These are phyloP conservation scores for Chamaecrista fasciculata DNA, from an alignment of 306 rosid species.

Conservation along the genomic window DNA sequence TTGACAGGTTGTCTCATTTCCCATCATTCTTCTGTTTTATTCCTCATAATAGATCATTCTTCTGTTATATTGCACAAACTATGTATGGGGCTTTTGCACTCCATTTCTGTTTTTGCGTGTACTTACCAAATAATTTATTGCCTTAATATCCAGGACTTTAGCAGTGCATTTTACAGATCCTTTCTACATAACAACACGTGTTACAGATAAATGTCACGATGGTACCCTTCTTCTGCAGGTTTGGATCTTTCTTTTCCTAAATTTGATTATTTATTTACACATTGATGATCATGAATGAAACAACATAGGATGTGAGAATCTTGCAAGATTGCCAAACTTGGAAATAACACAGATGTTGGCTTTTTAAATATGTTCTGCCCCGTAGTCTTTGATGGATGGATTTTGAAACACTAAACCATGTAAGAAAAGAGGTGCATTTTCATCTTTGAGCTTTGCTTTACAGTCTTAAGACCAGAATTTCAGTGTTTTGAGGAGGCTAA, in stretches of 20 bases:
- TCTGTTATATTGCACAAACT: constrained; percentile 15
- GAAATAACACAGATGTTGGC: constrained; percentile 12
- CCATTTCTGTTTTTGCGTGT: constrained; percentile 21
- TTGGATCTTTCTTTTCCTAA: constrained; percentile 33
- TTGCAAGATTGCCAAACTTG: constrained; percentile 2
- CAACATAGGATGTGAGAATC: not conserved
- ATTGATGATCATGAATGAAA: constrained; percentile 11
- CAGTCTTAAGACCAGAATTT: not conserved
- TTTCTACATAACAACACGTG: constrained; percentile 75
- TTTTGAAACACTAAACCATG: constrained; percentile 14
- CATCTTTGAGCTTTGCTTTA: constrained; percentile 1
- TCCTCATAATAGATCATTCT: constrained; percentile 3
- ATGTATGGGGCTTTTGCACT: constrained; percentile 6
- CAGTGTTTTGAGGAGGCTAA: constrained; percentile 8
- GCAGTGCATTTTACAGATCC: constrained; percentile 98
- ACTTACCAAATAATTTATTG: constrained; percentile 19
- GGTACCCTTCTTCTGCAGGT: constrained; percentile 97
- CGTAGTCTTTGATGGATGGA: constrained; percentile 2
- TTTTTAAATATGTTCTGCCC: constrained; percentile 16
- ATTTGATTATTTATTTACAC: not conserved
- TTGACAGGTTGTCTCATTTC: constrained; percentile 62
- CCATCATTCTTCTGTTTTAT: constrained; percentile 32
- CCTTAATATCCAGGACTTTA: constrained; percentile 68
- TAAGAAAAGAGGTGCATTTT: constrained; percentile 2
- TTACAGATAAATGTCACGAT: constrained; percentile 88